Evolutionary conservation across 2,329 filamentous ascomycete species (phyloP).

Genomic region (Stachybotrys chlorohalonatus): DNA sequence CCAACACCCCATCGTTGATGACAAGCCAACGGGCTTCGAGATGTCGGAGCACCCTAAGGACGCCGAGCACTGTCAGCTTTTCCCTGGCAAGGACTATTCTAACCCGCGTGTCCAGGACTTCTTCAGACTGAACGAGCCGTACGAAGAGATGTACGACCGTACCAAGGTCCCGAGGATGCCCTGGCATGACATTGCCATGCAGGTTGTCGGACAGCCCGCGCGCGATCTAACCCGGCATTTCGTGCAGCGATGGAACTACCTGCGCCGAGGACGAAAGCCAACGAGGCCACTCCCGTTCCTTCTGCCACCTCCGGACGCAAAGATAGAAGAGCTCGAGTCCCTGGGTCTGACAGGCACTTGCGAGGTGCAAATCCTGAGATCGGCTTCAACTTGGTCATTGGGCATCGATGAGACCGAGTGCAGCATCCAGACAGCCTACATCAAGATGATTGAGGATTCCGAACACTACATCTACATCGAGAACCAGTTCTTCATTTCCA

Average conservation of each 20-base stretch:
- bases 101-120: constrained; percentile 96
- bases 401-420: constrained; percentile 82
- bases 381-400: constrained; percentile 83
- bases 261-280: constrained; percentile 84
- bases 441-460: constrained; percentile 88
- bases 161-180: constrained; percentile 87
- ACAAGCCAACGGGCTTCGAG: constrained; percentile 93
- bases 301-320: constrained; percentile 87
- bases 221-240: constrained; percentile 92
- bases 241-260: constrained; percentile 96
- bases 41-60: constrained; percentile 66
- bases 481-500: constrained; percentile 97
- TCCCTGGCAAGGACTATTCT: constrained; percentile 97
- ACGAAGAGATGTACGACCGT: constrained; percentile 98
- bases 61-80: constrained; percentile 88
- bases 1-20: constrained; percentile 81
- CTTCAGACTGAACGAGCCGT: constrained; percentile 83
- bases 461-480: constrained; percentile 98
- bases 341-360: constrained; percentile 89
- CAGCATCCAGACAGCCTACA: constrained; percentile 92
- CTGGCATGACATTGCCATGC: constrained; percentile 98
- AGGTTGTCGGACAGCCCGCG: constrained; percentile 91
- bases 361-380: constrained; percentile 91
- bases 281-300: constrained; percentile 90
- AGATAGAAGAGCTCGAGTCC: constrained; percentile 72